phyloP scores from a whole-genome alignment of 768 basidiomycete species.

The Cystofilobasidium capitatum region DNA sequence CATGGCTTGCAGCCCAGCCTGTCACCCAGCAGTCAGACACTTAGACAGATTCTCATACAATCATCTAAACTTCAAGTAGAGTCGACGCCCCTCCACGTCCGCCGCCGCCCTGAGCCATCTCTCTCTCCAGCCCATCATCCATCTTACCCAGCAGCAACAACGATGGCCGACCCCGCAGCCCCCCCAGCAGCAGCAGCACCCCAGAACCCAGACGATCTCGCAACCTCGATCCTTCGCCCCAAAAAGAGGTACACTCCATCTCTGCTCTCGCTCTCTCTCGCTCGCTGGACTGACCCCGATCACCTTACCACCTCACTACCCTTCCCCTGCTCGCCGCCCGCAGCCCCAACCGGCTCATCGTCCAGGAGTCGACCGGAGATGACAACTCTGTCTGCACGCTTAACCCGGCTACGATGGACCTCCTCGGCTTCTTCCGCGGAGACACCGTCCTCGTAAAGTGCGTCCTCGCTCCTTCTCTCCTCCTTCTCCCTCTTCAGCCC shows the following conservation, averaged over 20 bases:
- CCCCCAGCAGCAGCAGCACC: slow-evolving; percentile 2
- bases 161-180: slow-evolving; percentile 10
- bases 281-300: not conserved
- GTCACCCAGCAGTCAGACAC: too few species aligned
- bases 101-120: not conserved
- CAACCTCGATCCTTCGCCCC: slow-evolving; percentile 87
- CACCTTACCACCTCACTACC: not conserved
- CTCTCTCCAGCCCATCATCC: not conserved
- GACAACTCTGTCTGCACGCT: slow-evolving; percentile 92
- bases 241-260: slow-evolving; percentile 82
- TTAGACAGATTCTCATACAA: too few species aligned
- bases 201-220: slow-evolving; percentile 68
- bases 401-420: slow-evolving; percentile 94
- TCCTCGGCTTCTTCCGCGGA: slow-evolving; percentile 83
- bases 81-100: not conserved
- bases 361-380: slow-evolving; percentile 69
- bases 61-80: too few species aligned
- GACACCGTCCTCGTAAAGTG: slow-evolving; percentile 92
- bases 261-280: not conserved
- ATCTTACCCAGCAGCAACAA: not conserved
- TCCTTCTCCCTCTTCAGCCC: slow-evolving; percentile 17
- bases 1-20: too few species aligned
- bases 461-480: slow-evolving; percentile 28
- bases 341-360: slow-evolving; percentile 94
- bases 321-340: slow-evolving; percentile 29